Conservation (phyloP, 495 filamentous ascomycete genomes). For the Rhypophila decipiens region DNA sequence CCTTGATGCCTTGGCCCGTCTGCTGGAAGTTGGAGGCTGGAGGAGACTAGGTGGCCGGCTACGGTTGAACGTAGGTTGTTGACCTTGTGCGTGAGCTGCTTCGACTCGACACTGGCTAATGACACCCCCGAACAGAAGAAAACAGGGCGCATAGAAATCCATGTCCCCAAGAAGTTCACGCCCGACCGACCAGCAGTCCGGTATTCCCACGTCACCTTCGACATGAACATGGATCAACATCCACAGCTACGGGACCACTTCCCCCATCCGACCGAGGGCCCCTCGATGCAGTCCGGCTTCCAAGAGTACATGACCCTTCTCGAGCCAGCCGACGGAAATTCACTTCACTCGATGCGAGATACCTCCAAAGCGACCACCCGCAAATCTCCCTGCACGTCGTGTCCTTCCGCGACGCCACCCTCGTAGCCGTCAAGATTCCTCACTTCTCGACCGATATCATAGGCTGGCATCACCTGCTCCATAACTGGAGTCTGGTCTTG, state of each 20-base stretch:
- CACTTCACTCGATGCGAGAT: constrained; percentile 32
- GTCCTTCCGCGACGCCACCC: constrained; percentile 41
- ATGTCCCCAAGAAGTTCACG: constrained; percentile 37
- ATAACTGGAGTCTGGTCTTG: constrained; percentile 32
- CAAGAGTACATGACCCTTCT: constrained; percentile 20
- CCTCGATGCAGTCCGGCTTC: constrained; percentile 26
- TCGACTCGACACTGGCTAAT: too few relatives aligned
- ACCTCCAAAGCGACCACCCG: constrained; percentile 33
- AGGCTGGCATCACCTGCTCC: constrained; percentile 29
- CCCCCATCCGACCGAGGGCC: constrained; percentile 19
- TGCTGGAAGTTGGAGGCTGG: constrained; percentile 36
- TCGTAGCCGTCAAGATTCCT: constrained; percentile 40
- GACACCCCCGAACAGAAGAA: too few relatives aligned
- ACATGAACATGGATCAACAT: constrained; percentile 27
- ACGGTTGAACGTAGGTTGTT: constrained; percentile 14
- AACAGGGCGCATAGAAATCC: constrained; percentile 34
- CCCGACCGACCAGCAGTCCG: constrained; percentile 29
- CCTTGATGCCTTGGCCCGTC: constrained; percentile 25
- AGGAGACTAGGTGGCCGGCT: constrained; percentile 40
- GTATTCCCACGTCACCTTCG: constrained; percentile 27
- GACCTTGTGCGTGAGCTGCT: too few relatives aligned
- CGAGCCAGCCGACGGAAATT: constrained; percentile 15
- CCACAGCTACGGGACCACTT: constrained; percentile 23
- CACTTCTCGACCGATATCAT: constrained; percentile 45
- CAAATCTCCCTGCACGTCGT: constrained; percentile 43